phyloP scores from a whole-genome alignment of 75 land plant genomes.

The Pinus albicaulis region DNA sequence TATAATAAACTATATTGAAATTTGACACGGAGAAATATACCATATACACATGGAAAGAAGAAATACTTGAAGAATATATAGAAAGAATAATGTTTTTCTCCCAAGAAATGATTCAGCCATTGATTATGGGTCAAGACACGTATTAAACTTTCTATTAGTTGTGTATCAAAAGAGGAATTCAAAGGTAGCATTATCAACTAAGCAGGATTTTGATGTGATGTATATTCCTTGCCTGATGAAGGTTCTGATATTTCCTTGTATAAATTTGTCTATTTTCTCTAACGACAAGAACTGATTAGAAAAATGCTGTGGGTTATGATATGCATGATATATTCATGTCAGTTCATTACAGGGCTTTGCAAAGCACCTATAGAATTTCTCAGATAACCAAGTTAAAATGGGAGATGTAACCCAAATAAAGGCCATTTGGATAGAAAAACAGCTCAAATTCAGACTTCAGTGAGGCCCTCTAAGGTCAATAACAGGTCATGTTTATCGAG shows the following conservation, averaged over 20 bases:
- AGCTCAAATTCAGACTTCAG: too few species aligned
- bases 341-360: neutral
- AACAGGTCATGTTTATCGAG: too few species aligned
- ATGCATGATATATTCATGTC: neutral
- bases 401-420: neutral
- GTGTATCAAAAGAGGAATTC: neutral
- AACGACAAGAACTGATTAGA: neutral
- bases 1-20: neutral
- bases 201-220: neutral
- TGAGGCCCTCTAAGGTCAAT: too few species aligned
- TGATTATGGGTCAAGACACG: neutral
- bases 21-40: neutral
- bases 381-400: neutral
- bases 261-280: neutral
- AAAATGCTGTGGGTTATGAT: neutral
- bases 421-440: too few species aligned
- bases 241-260: neutral
- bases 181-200: neutral
- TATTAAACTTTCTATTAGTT: neutral
- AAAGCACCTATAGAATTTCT: neutral
- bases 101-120: neutral
- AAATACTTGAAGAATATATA: neutral
- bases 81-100: neutral
- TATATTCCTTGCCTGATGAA: neutral
- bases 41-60: neutral